These are phyloP conservation scores for Wakefieldia striispora DNA, from an alignment of 768 basidiomycete species.

Conservation along the genomic window DNA sequence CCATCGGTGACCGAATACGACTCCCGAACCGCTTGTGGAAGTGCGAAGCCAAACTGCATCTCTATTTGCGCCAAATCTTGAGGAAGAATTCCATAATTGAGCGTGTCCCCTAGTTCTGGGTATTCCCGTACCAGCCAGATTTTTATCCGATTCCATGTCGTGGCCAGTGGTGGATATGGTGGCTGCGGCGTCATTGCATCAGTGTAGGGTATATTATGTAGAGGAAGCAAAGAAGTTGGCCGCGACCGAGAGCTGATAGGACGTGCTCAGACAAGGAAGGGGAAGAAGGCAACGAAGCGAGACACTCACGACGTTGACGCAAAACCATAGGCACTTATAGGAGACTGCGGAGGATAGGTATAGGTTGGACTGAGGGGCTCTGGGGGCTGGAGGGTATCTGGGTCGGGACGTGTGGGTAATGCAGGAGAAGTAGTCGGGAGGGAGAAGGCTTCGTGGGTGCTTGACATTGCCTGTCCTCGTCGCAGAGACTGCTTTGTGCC, in stretches of 20 bases:
- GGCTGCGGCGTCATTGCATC: conserved; percentile 36
- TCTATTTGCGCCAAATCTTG: conserved; percentile 80
- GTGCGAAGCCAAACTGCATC: conserved; percentile 75
- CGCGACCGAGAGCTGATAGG: conserved; percentile 41
- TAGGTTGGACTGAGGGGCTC: conserved; percentile 53
- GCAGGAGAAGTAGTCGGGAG: conserved; percentile 72
- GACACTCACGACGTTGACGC: conserved; percentile 51
- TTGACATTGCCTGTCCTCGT: conserved; percentile 66
- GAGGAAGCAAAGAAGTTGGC: conserved; percentile 61
- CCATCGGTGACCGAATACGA: conserved; percentile 88
- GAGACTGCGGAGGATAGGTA: conserved; percentile 75
- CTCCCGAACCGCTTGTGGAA: conserved; percentile 88
- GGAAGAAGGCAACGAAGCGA: conserved; percentile 3
- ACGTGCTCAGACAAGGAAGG: conserved; percentile 3
- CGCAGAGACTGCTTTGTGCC: conserved; percentile 47
- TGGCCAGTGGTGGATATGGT: conserved; percentile 73
- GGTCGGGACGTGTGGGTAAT: conserved; percentile 51
- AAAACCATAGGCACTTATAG: conserved; percentile 54
- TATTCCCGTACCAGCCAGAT: conserved; percentile 83
- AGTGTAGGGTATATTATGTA: conserved; percentile 54
- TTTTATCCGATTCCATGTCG: conserved; percentile 83
- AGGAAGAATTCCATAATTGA: conserved; percentile 86
- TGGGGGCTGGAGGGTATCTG: conserved; percentile 50
- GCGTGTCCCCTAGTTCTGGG: conserved; percentile 92
- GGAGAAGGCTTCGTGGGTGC: conserved; percentile 87